phyloP scores from a whole-genome alignment of 345 rosid genomes.

The Moringa oleifera region DNA sequence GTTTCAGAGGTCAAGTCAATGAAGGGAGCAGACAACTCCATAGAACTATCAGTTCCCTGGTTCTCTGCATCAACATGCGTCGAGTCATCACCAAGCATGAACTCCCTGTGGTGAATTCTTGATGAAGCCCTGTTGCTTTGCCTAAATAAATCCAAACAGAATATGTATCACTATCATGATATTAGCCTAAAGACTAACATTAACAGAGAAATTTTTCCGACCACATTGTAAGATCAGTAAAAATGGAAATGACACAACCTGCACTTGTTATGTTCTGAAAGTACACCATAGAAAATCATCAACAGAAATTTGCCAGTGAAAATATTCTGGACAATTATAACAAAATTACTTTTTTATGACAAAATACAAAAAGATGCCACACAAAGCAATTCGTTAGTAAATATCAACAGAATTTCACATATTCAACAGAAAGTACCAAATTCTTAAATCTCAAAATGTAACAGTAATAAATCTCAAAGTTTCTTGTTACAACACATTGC shows the following conservation, averaged over 20 bases:
- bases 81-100: slow-evolving; percentile 28
- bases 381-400: too few species aligned
- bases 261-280: background rate
- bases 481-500: background rate
- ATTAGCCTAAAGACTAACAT: background rate
- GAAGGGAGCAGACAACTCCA: slow-evolving; percentile 22
- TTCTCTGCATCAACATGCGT: slow-evolving; percentile 41
- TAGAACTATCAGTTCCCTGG: slow-evolving; percentile 30
- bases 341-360: too few species aligned
- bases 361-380: too few species aligned
- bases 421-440: too few species aligned
- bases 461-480: background rate
- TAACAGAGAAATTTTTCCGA: background rate
- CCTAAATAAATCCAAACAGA: slow-evolving; percentile 28
- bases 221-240: too few species aligned
- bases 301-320: background rate
- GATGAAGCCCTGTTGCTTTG: slow-evolving; percentile 28
- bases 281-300: background rate
- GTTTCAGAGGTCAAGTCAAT: slow-evolving; percentile 18
- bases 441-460: too few species aligned
- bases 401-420: too few species aligned
- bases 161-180: background rate
- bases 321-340: too few species aligned
- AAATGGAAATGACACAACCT: background rate
- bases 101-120: slow-evolving; percentile 16